Percentiles rank a stretch among this genome's conserved stretches.
phyloP scores from a whole-genome alignment of 164 flowering plant genomes.

The Stephania cephalantha region DNA sequence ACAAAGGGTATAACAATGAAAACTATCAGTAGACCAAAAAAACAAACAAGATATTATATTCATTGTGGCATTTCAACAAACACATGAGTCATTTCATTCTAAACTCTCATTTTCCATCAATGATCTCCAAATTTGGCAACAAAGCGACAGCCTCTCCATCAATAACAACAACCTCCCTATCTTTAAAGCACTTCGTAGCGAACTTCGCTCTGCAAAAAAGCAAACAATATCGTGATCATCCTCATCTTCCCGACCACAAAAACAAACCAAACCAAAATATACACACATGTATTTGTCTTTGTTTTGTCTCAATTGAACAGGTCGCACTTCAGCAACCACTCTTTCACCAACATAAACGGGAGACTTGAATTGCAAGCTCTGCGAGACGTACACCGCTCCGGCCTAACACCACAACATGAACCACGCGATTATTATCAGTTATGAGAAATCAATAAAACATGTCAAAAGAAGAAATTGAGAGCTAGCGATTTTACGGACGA shows the following conservation, averaged over 20 bases:
- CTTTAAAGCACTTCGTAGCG: conserved; percentile 61
- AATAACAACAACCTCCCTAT: conserved; percentile 39
- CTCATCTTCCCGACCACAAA: no score
- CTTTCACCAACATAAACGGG: conserved; percentile 71
- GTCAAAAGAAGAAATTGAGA: not conserved
- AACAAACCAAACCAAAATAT: not conserved
- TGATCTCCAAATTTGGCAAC: conserved; percentile 33
- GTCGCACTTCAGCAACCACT: conserved; percentile 47
- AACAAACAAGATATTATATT: no score
- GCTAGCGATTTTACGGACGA: conserved; percentile 37
- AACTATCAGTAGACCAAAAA: no score
- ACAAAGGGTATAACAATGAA: no score
- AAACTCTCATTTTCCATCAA: no score
- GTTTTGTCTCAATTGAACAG: conserved; percentile 38
- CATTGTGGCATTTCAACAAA: no score
- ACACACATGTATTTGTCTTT: conserved; percentile 57
- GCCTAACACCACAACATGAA: conserved; percentile 28
- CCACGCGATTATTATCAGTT: not conserved
- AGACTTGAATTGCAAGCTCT: conserved; percentile 52
- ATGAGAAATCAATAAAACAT: not conserved
- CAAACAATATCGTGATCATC: not conserved
- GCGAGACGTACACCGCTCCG: conserved; percentile 76
- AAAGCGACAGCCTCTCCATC: conserved; percentile 80
- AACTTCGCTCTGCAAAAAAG: conserved; percentile 53
- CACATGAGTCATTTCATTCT: no score